Base-by-base conservation (phyloP, 169 alveolate species). In the Plasmodium chabaudi region DNA sequence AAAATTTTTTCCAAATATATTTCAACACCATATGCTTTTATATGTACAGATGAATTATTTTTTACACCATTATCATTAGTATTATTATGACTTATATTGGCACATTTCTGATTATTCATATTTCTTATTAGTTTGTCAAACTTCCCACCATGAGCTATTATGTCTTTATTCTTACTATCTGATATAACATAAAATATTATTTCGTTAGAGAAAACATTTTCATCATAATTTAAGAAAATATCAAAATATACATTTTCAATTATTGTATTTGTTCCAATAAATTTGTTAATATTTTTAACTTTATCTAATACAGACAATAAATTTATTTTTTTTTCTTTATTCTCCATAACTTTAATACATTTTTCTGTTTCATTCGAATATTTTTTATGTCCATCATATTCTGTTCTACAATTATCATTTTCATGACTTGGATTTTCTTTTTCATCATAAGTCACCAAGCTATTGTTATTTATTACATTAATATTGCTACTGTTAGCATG, bases 11-110 rank as follows among this genome's bases (percentile, higher is more conserved):
- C 90, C 46, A 82, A 44, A 67, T 61, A 55, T 23, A 82, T 67
- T 68, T 82, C 90, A 0, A 82, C 90, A 21, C 90, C 90, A 68
- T 82, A 82, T 57, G 86, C 79, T 39, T 82, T 82, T 39, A 82
- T 68, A 60, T 68, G 55, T 17, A 82, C 9, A 47, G 47, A 3
- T 2, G 67, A 55, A 21, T 12, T 53, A 55, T 79, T 53, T 21
- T 15, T 12, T 15, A 27, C 21, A 15, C 77, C 17, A 39, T 17
- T 21, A n/a, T 7, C 68, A 10, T 34, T 42, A 49, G 55, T 51
- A 27, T 53, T 67, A 1, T 12, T 15, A 9, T 23, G 53, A 5
- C 13, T 44, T 1, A 2, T 9, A 27, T 17, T 71, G 0, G 68
- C 13, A 39, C 1, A 9, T 57, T 21, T 34, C 4, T n/a, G 5